These are phyloP conservation scores for Amylocystis lapponica DNA, from an alignment of 768 basidiomycete genomes.

Conservation along the genomic window DNA sequence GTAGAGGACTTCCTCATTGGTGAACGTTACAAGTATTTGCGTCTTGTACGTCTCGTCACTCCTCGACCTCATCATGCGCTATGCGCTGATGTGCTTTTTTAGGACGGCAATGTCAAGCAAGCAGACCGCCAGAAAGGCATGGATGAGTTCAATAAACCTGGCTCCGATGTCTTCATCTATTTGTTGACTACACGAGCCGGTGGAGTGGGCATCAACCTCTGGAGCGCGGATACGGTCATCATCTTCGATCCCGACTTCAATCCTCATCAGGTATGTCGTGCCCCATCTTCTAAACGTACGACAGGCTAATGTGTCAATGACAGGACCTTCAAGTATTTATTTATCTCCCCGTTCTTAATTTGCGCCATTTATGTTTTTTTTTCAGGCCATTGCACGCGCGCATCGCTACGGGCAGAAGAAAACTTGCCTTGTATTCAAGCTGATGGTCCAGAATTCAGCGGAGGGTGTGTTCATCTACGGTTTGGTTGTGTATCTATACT, in stretches of 20 bases:
- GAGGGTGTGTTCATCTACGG: constrained; percentile 48
- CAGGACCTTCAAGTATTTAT: constrained; percentile 82
- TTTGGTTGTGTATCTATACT: background rate
- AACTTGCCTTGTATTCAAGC: constrained; percentile 89
- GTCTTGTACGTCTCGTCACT: constrained; percentile 47
- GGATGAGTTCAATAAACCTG: constrained; percentile 88
- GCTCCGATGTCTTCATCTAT: constrained; percentile 87
- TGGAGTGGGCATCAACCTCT: constrained; percentile 86
- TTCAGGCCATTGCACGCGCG: constrained; percentile 87
- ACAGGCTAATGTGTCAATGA: no score
- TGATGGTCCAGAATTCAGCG: constrained; percentile 93
- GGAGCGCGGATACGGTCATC: constrained; percentile 90
- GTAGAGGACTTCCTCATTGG: constrained; percentile 85
- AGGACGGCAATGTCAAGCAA: constrained; percentile 91
- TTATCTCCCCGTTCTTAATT: background rate
- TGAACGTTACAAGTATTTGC: constrained; percentile 74
- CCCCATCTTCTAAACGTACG: no score
- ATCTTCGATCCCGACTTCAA: constrained; percentile 97
- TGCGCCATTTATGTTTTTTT: background rate
- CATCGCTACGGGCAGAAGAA: constrained; percentile 96
- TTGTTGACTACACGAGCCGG: constrained; percentile 90
- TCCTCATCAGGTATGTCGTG: constrained; percentile 81
- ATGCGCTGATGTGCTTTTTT: background rate
- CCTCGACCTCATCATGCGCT: constrained; percentile 4
- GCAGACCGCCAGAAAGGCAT: constrained; percentile 86